Evolutionary conservation across 2,329 filamentous ascomycete genomes (phyloP), one percentile per base, ranked within the genome.

Genomic region (Neofusicoccum kwambonambiense): DNA sequence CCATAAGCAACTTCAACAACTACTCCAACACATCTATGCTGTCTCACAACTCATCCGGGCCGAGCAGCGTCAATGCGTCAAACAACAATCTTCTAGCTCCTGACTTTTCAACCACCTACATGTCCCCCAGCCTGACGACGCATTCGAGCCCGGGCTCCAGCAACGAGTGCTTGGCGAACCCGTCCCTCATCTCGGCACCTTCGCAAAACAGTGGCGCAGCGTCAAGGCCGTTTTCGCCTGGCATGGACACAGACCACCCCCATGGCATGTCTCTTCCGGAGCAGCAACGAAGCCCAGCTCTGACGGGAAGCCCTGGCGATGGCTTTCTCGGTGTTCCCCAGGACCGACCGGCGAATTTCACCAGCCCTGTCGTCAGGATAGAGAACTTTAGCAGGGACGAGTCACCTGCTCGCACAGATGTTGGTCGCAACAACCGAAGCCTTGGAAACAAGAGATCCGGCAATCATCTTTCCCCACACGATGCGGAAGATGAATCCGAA

Each of bases 291-390:
- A 77, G 76, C 62, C 76, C 76, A n/a, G 73, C 76, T 31, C 66
- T 77, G 63, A 77, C 76, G 7, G 76, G 75, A 62, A 78, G 75
- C 49, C 74, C 76, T 31, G 70, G 72, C 37, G 71, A 70, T n/a
- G 64, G 65, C 50, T 68, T 69, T n/a, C 64, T 73, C 39, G 70
- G 66, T 11, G 72, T 74, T 35, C 67, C 70, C 19, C 71, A 73
- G 58, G 70, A 73, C 22, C 70, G 71, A 31, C 66, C 70, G 31
- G 64, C 70, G n/a, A 74, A 76, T 62, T 66, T 78, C 37, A 73
- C 74, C 15, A 78, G 76, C 66, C 76, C 76, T 15, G 76, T 78
- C 51, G 75, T 78, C n/a, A 71, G 74, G 17, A 72, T 78, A 8
- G 74, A 78, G 65, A 73, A 76, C 35, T 77, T 72, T 63, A 74